Evolutionary conservation across 768 basidiomycete genomes (phyloP).

Genomic region (Cyclocybe cylindracea): DNA sequence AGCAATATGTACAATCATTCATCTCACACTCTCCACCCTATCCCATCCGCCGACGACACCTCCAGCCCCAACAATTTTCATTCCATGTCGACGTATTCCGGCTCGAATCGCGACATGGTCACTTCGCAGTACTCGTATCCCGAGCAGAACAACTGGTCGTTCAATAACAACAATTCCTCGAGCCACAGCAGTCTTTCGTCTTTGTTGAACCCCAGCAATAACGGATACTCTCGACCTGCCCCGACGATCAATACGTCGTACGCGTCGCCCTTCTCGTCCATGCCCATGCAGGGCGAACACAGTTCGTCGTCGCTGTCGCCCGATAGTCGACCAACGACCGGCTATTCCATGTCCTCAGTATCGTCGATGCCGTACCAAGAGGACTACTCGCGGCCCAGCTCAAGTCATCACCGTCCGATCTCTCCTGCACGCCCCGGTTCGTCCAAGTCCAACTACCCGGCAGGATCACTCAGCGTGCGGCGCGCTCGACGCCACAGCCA

Average conservation of each 20-base stretch:
- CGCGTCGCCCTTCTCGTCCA: slow-evolving; percentile 65
- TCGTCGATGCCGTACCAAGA: slow-evolving; percentile 77
- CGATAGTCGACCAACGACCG: slow-evolving; percentile 83
- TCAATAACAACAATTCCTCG: slow-evolving; percentile 47
- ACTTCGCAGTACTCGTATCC: slow-evolving; percentile 58
- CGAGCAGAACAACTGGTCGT: slow-evolving; percentile 60
- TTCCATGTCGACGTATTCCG: slow-evolving; percentile 44
- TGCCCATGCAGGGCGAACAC: slow-evolving; percentile 69
- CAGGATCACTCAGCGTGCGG: slow-evolving; percentile 65
- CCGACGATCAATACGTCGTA: slow-evolving; percentile 78
- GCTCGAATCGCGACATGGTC: slow-evolving; percentile 42
- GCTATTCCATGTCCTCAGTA: slow-evolving; percentile 84
- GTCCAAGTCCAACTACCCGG: slow-evolving; percentile 57
- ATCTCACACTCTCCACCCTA: slow-evolving; percentile 62
- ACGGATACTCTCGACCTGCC: slow-evolving; percentile 57
- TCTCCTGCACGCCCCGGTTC: slow-evolving; percentile 69
- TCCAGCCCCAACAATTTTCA: slow-evolving; percentile 46
- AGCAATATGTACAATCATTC: slow-evolving; percentile 61
- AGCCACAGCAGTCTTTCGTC: slow-evolving; percentile 77
- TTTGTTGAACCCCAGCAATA: slow-evolving; percentile 71
- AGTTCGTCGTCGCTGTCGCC: slow-evolving; percentile 77
- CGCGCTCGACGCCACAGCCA: slow-evolving; percentile 81
- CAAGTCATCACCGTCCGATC: slow-evolving; percentile 74
- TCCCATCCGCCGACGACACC: slow-evolving; percentile 72
- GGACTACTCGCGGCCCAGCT: slow-evolving; percentile 74